Evolutionary conservation across 306 rosid genomes (phyloP).

Genomic region (Gastrolobium bilobum): DNA sequence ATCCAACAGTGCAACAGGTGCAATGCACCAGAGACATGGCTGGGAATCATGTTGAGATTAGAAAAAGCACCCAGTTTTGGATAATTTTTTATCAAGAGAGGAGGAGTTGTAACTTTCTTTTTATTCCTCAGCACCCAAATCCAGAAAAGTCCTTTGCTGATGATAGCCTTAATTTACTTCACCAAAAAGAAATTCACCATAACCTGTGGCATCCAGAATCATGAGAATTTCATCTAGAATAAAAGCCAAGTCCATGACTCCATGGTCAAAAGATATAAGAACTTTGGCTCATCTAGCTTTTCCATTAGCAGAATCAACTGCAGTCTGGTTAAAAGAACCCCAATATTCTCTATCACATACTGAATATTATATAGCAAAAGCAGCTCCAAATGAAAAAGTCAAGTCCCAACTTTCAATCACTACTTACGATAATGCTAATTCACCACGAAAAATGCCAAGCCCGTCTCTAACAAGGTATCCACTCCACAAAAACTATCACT

Average conservation of each 20-base stretch:
- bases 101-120: neutral
- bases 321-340: slow-evolving; percentile 17
- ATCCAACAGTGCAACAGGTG: neutral
- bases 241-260: neutral
- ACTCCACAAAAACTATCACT: neutral
- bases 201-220: neutral
- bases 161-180: slow-evolving; percentile 6
- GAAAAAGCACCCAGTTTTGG: neutral
- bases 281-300: slow-evolving; percentile 6
- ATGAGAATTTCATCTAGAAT: neutral
- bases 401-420: neutral
- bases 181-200: slow-evolving; percentile 2
- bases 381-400: slow-evolving; percentile 12
- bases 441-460: neutral
- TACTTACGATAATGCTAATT: neutral
- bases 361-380: slow-evolving; percentile 5
- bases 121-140: neutral
- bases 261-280: neutral
- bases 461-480: neutral
- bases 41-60: neutral
- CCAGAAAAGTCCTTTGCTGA: neutral
- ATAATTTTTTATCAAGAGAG: neutral
- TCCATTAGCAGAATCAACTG: neutral
- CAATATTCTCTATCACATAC: neutral
- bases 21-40: neutral